Percentiles rank a stretch among this genome's conserved stretches.
Evolutionary conservation across 805 yeast species (phyloP).

Genomic region (Tetrapisispora taiwanensis): DNA sequence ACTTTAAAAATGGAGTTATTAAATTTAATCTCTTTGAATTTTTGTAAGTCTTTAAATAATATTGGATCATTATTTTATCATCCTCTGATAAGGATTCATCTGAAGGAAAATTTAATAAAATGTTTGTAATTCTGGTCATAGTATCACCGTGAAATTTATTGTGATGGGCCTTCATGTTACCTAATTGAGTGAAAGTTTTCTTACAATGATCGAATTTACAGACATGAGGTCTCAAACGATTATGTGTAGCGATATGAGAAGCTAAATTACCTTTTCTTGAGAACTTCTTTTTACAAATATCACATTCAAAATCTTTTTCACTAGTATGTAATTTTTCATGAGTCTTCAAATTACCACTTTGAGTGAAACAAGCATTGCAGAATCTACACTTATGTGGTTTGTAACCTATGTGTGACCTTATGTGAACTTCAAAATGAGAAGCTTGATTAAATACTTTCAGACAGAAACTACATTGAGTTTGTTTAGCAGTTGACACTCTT

Average conservation of each 20-base stretch:
- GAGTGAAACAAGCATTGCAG: conserved; percentile 77
- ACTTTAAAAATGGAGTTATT: background rate
- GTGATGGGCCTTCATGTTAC: conserved; percentile 90
- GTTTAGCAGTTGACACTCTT: conserved; percentile 28
- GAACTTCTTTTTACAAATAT: conserved; percentile 62
- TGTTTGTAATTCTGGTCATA: conserved; percentile 53
- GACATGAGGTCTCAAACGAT: conserved; percentile 61
- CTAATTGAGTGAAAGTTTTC: conserved; percentile 82
- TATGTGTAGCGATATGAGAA: conserved; percentile 78
- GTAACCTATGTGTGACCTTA: conserved; percentile 76
- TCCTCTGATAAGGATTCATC: conserved; percentile 40
- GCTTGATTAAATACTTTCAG: conserved; percentile 73
- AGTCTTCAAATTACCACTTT: conserved; percentile 81
- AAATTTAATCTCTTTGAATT: conserved; percentile 83
- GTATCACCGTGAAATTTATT: conserved; percentile 75
- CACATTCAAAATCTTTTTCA: conserved; percentile 81
- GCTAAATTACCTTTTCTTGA: conserved; percentile 89
- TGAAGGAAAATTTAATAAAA: conserved; percentile 52
- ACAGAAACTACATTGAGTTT: conserved; percentile 68
- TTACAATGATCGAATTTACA: conserved; percentile 76
- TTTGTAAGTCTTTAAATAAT: conserved; percentile 74
- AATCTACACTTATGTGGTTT: conserved; percentile 73
- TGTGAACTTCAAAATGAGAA: conserved; percentile 84
- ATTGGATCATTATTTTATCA: conserved; percentile 61
- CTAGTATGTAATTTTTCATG: conserved; percentile 84